Conservation (phyloP, 257 asterid genomes). For the Cordia subcordata region DNA sequence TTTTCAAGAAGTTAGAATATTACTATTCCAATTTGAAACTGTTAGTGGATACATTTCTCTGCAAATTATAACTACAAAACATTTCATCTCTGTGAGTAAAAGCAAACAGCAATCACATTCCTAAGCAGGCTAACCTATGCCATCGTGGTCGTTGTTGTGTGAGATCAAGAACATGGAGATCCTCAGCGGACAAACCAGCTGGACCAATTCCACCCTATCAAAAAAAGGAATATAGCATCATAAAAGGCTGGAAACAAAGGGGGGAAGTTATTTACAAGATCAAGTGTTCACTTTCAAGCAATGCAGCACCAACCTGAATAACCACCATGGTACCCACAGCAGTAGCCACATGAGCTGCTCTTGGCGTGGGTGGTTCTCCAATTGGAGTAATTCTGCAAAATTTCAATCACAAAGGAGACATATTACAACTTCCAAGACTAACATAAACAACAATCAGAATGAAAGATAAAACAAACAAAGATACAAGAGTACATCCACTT, state of each 20-base stretch:
- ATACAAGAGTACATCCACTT: neutral
- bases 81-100: too few relatives aligned
- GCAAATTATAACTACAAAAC: neutral
- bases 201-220: slow-evolving; percentile 99
- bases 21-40: neutral
- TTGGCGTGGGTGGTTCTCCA: slow-evolving; percentile 99
- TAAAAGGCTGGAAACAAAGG: slow-evolving; percentile 7
- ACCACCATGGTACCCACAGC: slow-evolving; percentile 99
- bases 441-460: neutral
- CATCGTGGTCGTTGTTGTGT: slow-evolving; percentile 95
- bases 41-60: neutral
- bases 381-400: slow-evolving; percentile 76
- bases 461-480: too few relatives aligned
- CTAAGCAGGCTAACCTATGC: slow-evolving; percentile 67
- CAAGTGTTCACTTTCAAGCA: slow-evolving; percentile 6
- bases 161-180: slow-evolving; percentile 96
- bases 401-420: slow-evolving; percentile 7
- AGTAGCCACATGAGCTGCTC: slow-evolving; percentile 99
- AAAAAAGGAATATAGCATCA: slow-evolving; percentile 11
- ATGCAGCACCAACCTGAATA: slow-evolving; percentile 64
- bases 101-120: too few relatives aligned
- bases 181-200: slow-evolving; percentile 97
- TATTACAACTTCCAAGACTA: slow-evolving; percentile 15
- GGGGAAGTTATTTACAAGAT: slow-evolving; percentile 5
- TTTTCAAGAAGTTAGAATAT: neutral